Percentiles rank a stretch among this genome's conserved stretches.
Evolutionary conservation across 148 eudicot genomes (phyloP).

Genomic region (Rhododendron kiyosumense): DNA sequence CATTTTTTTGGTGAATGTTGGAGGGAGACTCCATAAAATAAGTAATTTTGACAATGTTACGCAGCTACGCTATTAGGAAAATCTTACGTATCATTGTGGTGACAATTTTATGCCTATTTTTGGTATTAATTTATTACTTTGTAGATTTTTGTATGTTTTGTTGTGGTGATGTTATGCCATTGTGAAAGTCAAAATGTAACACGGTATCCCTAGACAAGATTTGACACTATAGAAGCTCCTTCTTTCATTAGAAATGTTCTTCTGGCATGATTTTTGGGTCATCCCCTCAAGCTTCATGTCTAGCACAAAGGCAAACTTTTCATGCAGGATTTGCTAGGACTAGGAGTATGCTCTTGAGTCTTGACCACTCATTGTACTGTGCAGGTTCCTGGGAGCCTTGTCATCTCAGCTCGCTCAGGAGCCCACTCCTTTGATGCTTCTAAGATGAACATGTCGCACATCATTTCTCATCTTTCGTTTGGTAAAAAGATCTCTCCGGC

Average conservation of each 20-base stretch:
- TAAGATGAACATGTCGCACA: conserved; percentile 89
- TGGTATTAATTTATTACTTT: neutral
- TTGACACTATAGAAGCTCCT: neutral
- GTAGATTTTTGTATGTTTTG: neutral
- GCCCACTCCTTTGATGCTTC: conserved; percentile 97
- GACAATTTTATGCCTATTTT: neutral
- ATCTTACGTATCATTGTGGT: neutral
- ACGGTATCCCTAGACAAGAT: neutral
- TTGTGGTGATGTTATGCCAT: neutral
- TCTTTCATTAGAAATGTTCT: neutral
- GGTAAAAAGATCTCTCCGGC: conserved; percentile 63
- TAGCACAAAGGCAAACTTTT: neutral
- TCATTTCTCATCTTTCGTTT: conserved; percentile 65
- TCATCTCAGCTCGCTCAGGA: conserved; percentile 83
- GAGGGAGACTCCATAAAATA: neutral
- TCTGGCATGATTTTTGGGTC: neutral
- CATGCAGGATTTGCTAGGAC: neutral
- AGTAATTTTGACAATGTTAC: neutral
- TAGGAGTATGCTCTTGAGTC: neutral
- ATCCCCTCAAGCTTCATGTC: neutral
- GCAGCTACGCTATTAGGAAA: neutral
- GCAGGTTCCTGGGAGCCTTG: conserved; percentile 96
- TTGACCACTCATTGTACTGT: conserved; percentile 5
- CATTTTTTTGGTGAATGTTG: neutral
- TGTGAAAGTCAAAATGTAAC: neutral